Base-by-base conservation (phyloP, 225 moss, liverwort and hornwort genomes). In the Anthoceros angustus region DNA sequence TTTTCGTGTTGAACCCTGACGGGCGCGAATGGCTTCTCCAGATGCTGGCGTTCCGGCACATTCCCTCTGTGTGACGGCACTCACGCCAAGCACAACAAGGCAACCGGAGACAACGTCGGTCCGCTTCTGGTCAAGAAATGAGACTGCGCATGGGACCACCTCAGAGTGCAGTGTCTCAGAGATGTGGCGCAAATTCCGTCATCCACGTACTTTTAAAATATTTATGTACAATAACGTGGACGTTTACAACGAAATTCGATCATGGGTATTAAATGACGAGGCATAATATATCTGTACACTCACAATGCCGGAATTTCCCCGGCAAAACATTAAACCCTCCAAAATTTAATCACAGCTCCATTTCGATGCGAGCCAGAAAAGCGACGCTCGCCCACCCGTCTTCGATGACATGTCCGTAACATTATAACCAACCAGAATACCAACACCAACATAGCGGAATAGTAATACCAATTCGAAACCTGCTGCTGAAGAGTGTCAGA, bases 41-140 rank as follows among this genome's bases (percentile, higher is more conserved):
- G 98, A 67, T 98, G 98, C 71, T 98, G 98, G 98, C 82, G 92
- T 39, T 92, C 98, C 10, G 98, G 85, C 60, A 87, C 84, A 5
- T 98, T 98, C 40, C 98, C 98, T 40, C 76, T 98, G 38, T 98
- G 98, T 67, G 92, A 98, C 68, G 98, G 98, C 26, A 66, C 82
- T 63, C 98, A 98, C 69, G 92, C 45, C 18, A 98, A 98, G 80
- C 80, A 82, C 72, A 98, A 98, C 75, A 98, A 98, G 74, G 80
- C 71, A 42, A 86, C 85, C 7, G 91, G 95, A 43, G 95, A 98
- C 81, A 98, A 98, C 55, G 91, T 98, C 9, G 95, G 95, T 10
- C 95, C 95, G 11, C 83, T 98, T 41, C 49, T 98, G 0, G 66
- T 98, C 69, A 98, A 98, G 77, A 98, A 98, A 76, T 95, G 75